Base-by-base conservation (phyloP, 371 early-diverging fungal species). In the Rhizopus delemar region DNA sequence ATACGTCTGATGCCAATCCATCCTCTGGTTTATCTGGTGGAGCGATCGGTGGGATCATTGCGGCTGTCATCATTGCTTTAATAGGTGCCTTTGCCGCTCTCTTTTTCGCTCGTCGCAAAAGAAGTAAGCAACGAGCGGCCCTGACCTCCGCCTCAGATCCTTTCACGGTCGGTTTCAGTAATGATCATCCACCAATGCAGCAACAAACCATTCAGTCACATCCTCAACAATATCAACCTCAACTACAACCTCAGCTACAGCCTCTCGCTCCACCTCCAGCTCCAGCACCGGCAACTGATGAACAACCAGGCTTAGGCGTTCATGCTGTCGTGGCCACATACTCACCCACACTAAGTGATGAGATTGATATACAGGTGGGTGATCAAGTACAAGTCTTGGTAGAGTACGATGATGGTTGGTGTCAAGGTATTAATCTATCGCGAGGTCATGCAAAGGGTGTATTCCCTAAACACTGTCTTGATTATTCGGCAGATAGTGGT, bases 391-490 rank as follows among this genome's bases (percentile, higher is more conserved):
- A 85, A 33, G 69, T 89, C 8, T 46, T 86, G 51, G 77, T 79
- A 7, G 86, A 86, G 59, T 89, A 84, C 53, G 89, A 88, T 56
- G 89, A 88, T 66, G 89, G 89, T 2, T 88, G 89, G 89, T 81
- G 82, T 46, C 73, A 82, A 57, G 86, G 86, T 41, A 68, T 83
- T 62, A 88, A 88, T 53, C 73, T 86, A 12, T 71, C 85, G 15
- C 75, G 83, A 16, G 83, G 82, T 16, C 75, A 81, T 29, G 61
- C 68, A 15, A 77, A 82, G 67, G 87, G 89, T 32, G 86, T 86
- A 0, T 86, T 88, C 78, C 89, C 89, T 3, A 72, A 74, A 35
- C 84, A 84, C 52, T 86, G 87, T 63, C 65, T 85, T 4, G 83
- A 81, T 51, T 65, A 59, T 49, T 46, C 66, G 9, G 12, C 46